Evolutionary conservation across 306 rosid species (phyloP), one percentile per base, ranked within the genome.

Genomic region (Mimosa bimucronata): DNA sequence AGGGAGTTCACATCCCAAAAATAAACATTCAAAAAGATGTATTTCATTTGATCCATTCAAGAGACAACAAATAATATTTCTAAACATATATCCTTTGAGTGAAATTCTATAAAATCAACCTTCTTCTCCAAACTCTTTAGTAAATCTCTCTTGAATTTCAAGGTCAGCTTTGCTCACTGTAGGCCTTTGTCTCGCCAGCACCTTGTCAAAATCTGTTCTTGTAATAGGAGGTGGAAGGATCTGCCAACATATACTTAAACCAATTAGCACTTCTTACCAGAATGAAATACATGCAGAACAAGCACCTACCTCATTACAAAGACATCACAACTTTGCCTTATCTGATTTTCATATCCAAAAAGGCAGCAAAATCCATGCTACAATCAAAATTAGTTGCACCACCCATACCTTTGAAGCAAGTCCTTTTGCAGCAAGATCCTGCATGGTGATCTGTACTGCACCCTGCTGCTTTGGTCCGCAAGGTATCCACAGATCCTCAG

Each of bases 81-180:
- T 69, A 42, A 25, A 21, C 79, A 76, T 61, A 66, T 73, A 85
- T 84, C 78, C 46, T 86, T 28, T 76, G 75, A 31, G 81, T n/a
- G 75, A 74, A 83, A 81, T 68, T 79, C 82, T 83, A 82, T 78
- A 85, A 77, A 77, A 62, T 91, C 86, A 95, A 75, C 99, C 99
- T 89, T 96, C 99, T 88, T 96, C 99, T 79, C 99, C 99, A 45
- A 96, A 96, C 87, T 96, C 99, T 84, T 85, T 93, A 0, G 99
- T 96, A 85, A 96, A 96, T 89, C 93, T 90, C 94, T 93, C 99
- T 13, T 96, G 99, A 61, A 93, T 90, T 0, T 90, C 89, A 45
- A 96, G 98, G 81, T 96, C 99, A 34, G 86, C 3, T 85, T 93
- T 96, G 89, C 99, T 93, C 77, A 96, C 98, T 0, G 99, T 96